phyloP scores from a whole-genome alignment of 176 grass and related monocot species.

The Triticum dicoccoides region DNA sequence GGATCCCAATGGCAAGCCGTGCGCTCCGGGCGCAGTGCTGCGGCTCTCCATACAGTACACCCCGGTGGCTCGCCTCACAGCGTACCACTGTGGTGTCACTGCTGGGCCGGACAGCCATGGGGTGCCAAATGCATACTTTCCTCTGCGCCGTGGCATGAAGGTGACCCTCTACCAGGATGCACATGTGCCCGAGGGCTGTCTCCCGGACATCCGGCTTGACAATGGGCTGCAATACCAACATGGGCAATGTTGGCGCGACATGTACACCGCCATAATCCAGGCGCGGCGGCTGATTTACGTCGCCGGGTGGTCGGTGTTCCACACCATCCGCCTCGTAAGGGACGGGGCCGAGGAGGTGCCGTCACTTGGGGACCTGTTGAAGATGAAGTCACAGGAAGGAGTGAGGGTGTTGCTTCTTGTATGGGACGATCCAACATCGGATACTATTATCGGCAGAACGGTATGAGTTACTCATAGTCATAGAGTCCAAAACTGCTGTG shows the following conservation, averaged over 20 bases:
- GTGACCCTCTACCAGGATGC: constrained; percentile 83
- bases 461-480: constrained; percentile 28
- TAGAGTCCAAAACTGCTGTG: constrained; percentile 11
- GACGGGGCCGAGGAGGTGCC: background rate
- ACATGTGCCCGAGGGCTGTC: constrained; percentile 74
- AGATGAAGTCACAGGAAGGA: constrained; percentile 74
- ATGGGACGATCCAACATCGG: constrained; percentile 68
- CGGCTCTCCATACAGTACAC: constrained; percentile 68
- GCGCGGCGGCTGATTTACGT: constrained; percentile 75
- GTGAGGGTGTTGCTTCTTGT: constrained; percentile 67
- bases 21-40: constrained; percentile 45
- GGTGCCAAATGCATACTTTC: constrained; percentile 78
- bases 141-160: constrained; percentile 51
- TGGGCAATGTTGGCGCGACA: constrained; percentile 76
- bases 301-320: constrained; percentile 74
- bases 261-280: constrained; percentile 70
- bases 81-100: constrained; percentile 64
- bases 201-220: constrained; percentile 61
- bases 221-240: constrained; percentile 63
- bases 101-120: constrained; percentile 51
- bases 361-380: constrained; percentile 64
- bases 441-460: constrained; percentile 52
- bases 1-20: constrained; percentile 54
- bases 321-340: constrained; percentile 57
- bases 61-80: constrained; percentile 49